Conservation (phyloP, 2,329 filamentous ascomycete genomes). For the Metarhizium robertsii region DNA sequence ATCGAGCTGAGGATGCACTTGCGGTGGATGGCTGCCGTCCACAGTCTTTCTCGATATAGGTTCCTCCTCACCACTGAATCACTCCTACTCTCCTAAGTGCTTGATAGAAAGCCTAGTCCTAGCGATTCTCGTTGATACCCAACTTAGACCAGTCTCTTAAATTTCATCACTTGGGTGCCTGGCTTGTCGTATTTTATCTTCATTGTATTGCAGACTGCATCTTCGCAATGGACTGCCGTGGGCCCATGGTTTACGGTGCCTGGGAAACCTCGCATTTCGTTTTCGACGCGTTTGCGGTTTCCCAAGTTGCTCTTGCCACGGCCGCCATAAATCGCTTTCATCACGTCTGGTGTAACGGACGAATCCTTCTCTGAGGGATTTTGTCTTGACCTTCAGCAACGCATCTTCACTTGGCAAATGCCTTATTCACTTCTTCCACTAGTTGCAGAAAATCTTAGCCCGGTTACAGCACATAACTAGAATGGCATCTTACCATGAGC, state of each 20-base stretch:
- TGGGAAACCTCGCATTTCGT: background rate
- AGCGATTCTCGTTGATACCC: conserved; percentile 5
- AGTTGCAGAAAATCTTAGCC: background rate
- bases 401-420: background rate
- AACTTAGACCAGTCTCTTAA: background rate
- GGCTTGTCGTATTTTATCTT: background rate
- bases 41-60: no score
- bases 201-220: background rate
- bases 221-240: background rate
- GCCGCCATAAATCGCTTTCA: background rate
- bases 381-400: background rate
- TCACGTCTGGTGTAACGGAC: background rate
- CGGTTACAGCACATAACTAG: conserved; percentile 4
- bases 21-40: background rate
- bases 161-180: background rate
- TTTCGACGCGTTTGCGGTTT: background rate
- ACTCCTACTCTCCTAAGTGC: background rate
- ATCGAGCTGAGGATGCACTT: background rate
- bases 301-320: conserved; percentile 4
- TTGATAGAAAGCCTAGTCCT: conserved; percentile 1
- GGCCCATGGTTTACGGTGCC: background rate
- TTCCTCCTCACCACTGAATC: background rate
- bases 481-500: conserved; percentile 24
- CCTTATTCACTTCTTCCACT: background rate
- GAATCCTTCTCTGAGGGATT: background rate